A percentile compares a stretch with the other conserved stretches of the same genome.
Evolutionary conservation across 306 rosid species (phyloP).

Genomic region (Prunus davidiana): DNA sequence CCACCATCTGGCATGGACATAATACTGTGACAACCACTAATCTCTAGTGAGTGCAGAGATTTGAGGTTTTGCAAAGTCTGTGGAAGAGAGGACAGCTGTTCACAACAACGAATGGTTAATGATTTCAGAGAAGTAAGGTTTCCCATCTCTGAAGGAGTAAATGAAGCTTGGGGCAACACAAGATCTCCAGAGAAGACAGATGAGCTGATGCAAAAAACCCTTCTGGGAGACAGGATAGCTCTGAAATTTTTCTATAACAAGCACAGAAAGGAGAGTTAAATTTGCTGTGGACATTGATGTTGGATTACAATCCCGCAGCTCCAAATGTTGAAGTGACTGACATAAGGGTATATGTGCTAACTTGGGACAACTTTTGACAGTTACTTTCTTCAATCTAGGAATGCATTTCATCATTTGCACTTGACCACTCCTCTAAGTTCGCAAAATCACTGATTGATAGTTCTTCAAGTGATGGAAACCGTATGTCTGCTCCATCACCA

Average conservation of each 20-base stretch:
- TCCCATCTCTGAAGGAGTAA: neutral
- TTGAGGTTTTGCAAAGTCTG: slow-evolving; percentile 3
- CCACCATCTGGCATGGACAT: neutral
- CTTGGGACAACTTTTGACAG: neutral
- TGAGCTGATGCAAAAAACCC: neutral
- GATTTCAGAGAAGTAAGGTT: slow-evolving; percentile 9
- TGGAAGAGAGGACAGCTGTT: slow-evolving; percentile 5
- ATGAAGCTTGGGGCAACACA: slow-evolving; percentile 4
- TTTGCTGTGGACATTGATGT: neutral
- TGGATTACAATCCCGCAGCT: neutral
- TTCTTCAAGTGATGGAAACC: slow-evolving; percentile 4
- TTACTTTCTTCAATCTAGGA: slow-evolving; percentile 1
- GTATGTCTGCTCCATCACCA: neutral
- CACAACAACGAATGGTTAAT: slow-evolving; percentile 12
- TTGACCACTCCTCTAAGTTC: neutral
- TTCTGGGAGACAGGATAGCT: neutral
- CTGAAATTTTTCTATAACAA: neutral
- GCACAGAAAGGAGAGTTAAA: neutral
- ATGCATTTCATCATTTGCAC: neutral
- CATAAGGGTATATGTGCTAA: neutral
- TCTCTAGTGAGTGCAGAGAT: neutral
- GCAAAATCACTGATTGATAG: neutral
- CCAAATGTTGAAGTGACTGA: slow-evolving; percentile 1
- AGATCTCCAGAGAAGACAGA: slow-evolving; percentile 6
- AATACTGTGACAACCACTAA: slow-evolving; percentile 8